Conservation (phyloP, 2,329 filamentous ascomycete species). For the Aureobasidium namibiae region DNA sequence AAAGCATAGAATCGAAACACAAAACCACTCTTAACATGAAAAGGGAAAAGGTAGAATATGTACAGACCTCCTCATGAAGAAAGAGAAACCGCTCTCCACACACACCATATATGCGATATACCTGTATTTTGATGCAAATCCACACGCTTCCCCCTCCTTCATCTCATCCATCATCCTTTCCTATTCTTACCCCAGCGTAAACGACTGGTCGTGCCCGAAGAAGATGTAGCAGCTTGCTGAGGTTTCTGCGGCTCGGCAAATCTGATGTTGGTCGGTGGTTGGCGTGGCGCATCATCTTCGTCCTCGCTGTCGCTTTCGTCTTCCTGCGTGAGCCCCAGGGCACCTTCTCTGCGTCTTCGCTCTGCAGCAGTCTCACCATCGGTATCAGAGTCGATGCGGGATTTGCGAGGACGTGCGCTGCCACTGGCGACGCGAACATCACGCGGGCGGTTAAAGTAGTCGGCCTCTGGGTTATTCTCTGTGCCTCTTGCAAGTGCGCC, state of each 20-base stretch:
- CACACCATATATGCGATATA: not conserved
- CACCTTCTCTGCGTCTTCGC: slow-evolving; percentile 63
- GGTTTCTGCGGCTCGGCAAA: slow-evolving; percentile 14
- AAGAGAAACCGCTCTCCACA: not conserved
- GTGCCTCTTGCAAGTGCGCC: slow-evolving; percentile 58
- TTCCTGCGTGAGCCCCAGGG: slow-evolving; percentile 50
- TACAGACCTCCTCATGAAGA: not conserved
- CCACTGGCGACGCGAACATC: not conserved
- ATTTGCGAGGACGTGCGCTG: slow-evolving; percentile 8
- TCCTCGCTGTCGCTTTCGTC: slow-evolving; percentile 48
- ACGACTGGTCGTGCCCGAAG: not conserved
- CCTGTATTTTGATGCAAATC: not conserved
- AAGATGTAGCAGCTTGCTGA: not conserved
- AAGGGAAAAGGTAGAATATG: not conserved
- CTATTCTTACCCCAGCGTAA: slow-evolving; percentile 10
- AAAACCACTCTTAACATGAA: not conserved
- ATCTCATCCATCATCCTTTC: not conserved
- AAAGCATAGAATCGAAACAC: not conserved
- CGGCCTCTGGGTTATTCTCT: slow-evolving; percentile 17
- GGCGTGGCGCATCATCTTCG: slow-evolving; percentile 38
- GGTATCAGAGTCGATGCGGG: slow-evolving; percentile 24
- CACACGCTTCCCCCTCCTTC: not conserved
- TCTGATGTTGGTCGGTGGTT: slow-evolving; percentile 32
- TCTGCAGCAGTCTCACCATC: slow-evolving; percentile 66
- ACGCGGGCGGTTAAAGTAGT: slow-evolving; percentile 29